Conservation (phyloP, 805 yeast species). For the Nakazawaea wyomingensis region DNA sequence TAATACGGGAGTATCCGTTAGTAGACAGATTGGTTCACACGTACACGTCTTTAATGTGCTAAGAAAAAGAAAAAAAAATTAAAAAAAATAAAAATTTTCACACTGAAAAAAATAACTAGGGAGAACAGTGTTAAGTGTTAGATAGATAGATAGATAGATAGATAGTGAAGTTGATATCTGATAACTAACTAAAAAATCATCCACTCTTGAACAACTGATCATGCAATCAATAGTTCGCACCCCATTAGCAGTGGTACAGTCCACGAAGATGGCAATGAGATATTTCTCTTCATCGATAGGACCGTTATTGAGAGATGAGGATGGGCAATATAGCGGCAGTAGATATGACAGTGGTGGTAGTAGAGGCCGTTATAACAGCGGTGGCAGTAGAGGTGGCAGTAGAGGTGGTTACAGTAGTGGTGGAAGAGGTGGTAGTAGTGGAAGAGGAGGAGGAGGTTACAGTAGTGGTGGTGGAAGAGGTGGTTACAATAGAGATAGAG, state of each 20-base stretch:
- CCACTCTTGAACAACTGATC: background rate
- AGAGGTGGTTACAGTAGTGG: background rate
- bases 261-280: background rate
- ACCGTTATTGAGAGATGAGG: background rate
- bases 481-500: slow-evolving; percentile 1
- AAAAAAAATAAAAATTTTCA: background rate
- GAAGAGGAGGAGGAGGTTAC: slow-evolving; percentile 1
- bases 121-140: background rate
- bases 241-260: background rate
- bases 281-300: background rate
- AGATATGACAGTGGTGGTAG: no score
- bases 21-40: background rate
- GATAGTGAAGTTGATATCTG: background rate
- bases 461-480: background rate
- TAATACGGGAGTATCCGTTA: background rate
- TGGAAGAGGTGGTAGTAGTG: background rate
- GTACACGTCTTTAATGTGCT: background rate
- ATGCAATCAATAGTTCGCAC: background rate
- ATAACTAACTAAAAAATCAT: no score
- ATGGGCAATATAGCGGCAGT: background rate
- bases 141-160: background rate
- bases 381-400: background rate
- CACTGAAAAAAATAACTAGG: background rate
- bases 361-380: background rate
- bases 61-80: no score